Base-by-base conservation (phyloP, 2,329 filamentous ascomycete genomes). In the Lasiodiplodia theobromae region DNA sequence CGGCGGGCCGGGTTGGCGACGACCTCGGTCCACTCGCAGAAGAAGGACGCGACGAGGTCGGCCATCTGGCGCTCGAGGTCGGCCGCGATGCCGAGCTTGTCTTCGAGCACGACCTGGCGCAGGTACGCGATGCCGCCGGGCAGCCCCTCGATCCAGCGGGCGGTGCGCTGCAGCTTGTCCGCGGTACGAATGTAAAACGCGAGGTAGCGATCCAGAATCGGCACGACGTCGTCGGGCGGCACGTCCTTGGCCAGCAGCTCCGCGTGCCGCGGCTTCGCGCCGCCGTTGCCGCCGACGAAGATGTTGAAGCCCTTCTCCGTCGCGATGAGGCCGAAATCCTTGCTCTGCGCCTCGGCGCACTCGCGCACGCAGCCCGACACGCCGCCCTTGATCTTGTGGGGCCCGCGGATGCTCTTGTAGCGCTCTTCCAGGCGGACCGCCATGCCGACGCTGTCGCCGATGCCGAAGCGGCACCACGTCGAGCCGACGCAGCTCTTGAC, bases 121-220 rank as follows among this genome's bases (percentile, higher is more conserved):
- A 97, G 87, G 77, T 97, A 97, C 69, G 88, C 86, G 80, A 97
- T 90, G 1, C 94, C 94, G 6, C 93, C 94, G 0, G 94, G 93
- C 0, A 97, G 86, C 65, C 86, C 87, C 79, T 97, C 94, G 47
- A 97, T 84, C 94, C 94, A 97, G 28, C 93, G 87, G 0, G 94
- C 94, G 31, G 94, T 97, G 62, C 94, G 88, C 80, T 97, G 93
- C 0, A 97, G 88, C 76, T 92, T 94, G 82, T 97, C 94, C 54
- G 93, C 94, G 0, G 94, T 96, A 72, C 93, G 92, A 74, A 97
- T 96, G 82, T 97, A 97, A 84, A 97, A 95, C 81, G 94, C 93
- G 28, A 97, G 86, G 76, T 96, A 97, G 54, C 94, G 90, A 78
- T 97, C 94, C 2, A 97, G 84, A 69, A 97, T 91, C 0, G 92